Conservation (phyloP, 345 rosid genomes). For the Eucalyptus victrix region DNA sequence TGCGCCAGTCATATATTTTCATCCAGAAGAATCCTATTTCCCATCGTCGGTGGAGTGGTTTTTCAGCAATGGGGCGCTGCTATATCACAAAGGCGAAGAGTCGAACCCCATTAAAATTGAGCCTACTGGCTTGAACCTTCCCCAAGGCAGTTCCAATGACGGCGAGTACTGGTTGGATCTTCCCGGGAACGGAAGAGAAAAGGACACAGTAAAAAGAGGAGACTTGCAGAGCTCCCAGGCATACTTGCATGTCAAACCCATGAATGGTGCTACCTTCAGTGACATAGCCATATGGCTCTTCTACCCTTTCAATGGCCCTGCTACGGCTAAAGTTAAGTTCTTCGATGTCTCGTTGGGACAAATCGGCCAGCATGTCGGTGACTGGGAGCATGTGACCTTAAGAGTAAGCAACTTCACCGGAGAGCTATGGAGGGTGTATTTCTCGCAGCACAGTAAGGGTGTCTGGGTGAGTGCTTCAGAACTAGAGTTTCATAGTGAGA, state of each 20-base stretch:
- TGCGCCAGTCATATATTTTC: slow-evolving; percentile 2
- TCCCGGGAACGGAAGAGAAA: not conserved
- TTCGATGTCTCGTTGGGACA: not conserved
- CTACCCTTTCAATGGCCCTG: slow-evolving; percentile 11
- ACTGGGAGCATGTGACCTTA: slow-evolving; percentile 13
- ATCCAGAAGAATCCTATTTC: slow-evolving; percentile 1
- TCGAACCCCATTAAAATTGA: not conserved
- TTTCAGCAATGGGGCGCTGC: slow-evolving; percentile 1
- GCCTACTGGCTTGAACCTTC: not conserved
- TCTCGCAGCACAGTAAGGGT: not conserved
- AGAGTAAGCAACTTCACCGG: slow-evolving; percentile 9
- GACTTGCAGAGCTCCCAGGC: not conserved
- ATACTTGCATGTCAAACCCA: slow-evolving; percentile 5
- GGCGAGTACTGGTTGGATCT: slow-evolving; percentile 6
- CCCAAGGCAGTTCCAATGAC: slow-evolving; percentile 2
- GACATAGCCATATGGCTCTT: slow-evolving; percentile 10
- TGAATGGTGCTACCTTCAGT: not conserved
- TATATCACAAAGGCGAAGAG: slow-evolving; percentile 3
- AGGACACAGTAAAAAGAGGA: not conserved
- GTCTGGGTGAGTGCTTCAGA: not conserved
- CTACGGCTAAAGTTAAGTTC: not conserved
- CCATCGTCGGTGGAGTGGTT: slow-evolving; percentile 4
- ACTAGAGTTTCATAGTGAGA: slow-evolving; percentile 1
- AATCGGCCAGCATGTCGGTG: slow-evolving; percentile 5
- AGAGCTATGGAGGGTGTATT: slow-evolving; percentile 1